Base-by-base conservation (phyloP, 257 asterid genomes). In the Plantago ovata region DNA sequence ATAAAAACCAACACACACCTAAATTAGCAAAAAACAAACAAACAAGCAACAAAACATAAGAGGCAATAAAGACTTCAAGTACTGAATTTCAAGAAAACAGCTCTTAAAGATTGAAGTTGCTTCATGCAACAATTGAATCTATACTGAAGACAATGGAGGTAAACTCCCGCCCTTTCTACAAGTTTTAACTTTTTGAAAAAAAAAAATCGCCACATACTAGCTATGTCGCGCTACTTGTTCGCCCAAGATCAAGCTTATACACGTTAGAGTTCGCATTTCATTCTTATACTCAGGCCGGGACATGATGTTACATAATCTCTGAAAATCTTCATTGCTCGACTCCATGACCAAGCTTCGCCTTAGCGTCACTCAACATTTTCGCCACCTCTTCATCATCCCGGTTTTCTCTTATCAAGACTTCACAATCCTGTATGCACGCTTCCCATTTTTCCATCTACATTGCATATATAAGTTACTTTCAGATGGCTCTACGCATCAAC, bases 401-500 rank as follows among this genome's bases (percentile, higher is more conserved):
- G 20, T 68, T 68, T 46, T 82, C 89, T 53, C 57, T 80, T 14
- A 78, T 47, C 69, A 87, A 51, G 33, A 58, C 55, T 59, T 87
- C 85, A 51, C 82, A 87, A 36, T 87, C 96, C 66, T 76, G 76
- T 55, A 82, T 21, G 47, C 91, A 84, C 0, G 81, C 89, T 46
- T 69, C 78, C 96, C 94, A 87, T 23, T 76, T 84, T 59, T 71
- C 79, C 78, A 80, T 58, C 96, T 78, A 60, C 7, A 20, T 5
- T 12, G 55, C 45, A 28, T 0, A 38, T 24, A 43, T 56, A 13
- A 58, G n/a, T 23, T 48, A 45, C 36, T 28, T 28, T 28, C 7
- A 28, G 4, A 8, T 28, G 0, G 6, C 7, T 28, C n/a, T n/a
- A n/a, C n/a, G n/a, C n/a, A n/a, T n/a, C n/a, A n/a, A 28, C 7